These are phyloP conservation scores for Geoglossum cookeanum DNA, from an alignment of 2,329 filamentous ascomycete genomes.

Conservation along the genomic window DNA sequence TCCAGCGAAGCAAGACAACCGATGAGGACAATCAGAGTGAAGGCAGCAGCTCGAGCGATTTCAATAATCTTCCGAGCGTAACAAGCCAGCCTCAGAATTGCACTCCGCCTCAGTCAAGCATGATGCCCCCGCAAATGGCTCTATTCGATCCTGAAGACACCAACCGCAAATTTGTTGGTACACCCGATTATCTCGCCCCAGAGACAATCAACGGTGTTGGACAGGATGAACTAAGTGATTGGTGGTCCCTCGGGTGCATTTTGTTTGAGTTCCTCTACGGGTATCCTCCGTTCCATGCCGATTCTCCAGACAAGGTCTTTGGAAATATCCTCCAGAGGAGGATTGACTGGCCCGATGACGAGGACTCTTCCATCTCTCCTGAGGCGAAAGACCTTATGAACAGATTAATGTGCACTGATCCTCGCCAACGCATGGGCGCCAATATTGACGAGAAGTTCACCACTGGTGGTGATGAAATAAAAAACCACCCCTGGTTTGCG, in stretches of 20 bases:
- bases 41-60: conserved; percentile 57
- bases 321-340: conserved; percentile 82
- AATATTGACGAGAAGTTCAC: conserved; percentile 68
- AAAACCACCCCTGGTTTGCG: conserved; percentile 72
- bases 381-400: conserved; percentile 94
- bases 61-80: conserved; percentile 44
- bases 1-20: not conserved
- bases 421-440: conserved; percentile 61
- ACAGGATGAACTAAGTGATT: conserved; percentile 96
- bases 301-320: conserved; percentile 81
- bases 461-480: conserved; percentile 79
- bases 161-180: conserved; percentile 84
- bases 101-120: conserved; percentile 42
- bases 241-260: conserved; percentile 99
- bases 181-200: conserved; percentile 88
- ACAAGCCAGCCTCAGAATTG: conserved; percentile 38
- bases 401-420: conserved; percentile 69
- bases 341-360: conserved; percentile 81
- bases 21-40: conserved; percentile 51
- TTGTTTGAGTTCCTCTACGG: conserved; percentile 92
- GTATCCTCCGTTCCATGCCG: conserved; percentile 80
- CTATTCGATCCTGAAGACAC: conserved; percentile 91
- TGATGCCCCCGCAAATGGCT: conserved; percentile 84
- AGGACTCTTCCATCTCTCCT: conserved; percentile 51
- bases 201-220: conserved; percentile 91